A percentile compares a stretch with the other conserved stretches of the same genome.
Conservation (phyloP, 2,329 filamentous ascomycete species). For the Botrytis pseudocinerea region DNA sequence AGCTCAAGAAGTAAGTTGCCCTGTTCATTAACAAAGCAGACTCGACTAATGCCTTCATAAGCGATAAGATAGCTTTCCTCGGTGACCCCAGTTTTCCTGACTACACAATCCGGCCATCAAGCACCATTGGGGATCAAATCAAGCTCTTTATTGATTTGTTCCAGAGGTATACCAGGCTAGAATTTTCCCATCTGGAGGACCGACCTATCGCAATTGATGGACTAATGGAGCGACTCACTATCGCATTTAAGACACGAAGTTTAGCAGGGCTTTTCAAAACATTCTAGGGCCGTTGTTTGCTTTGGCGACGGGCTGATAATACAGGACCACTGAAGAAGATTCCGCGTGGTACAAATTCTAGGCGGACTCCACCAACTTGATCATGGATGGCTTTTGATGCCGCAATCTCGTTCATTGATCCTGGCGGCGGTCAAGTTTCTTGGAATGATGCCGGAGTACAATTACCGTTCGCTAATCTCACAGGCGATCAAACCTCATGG, state of each 20-base stretch:
- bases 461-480: not conserved
- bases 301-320: constrained; percentile 1
- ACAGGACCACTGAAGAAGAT: not conserved
- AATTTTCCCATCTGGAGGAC: not conserved
- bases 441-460: not conserved
- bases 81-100: constrained; percentile 38
- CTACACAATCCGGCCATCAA: not conserved
- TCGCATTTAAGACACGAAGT: constrained; percentile 11
- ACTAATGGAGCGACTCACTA: not conserved
- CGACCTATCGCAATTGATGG: constrained; percentile 15
- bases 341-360: not conserved
- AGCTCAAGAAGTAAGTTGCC: constrained; percentile 39
- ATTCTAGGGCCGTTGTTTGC: constrained; percentile 17
- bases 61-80: constrained; percentile 35
- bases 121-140: constrained; percentile 15
- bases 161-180: not conserved
- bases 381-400: constrained; percentile 23
- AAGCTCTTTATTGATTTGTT: not conserved
- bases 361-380: constrained; percentile 1
- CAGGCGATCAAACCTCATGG: constrained; percentile 4
- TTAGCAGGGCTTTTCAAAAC: constrained; percentile 14
- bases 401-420: constrained; percentile 13
- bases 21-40: not conserved
- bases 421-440: not conserved
- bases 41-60: not conserved